Percentiles rank a stretch among this genome's conserved stretches.
Conservation (phyloP, 148 eudicot genomes). For the Limonium bicolor region DNA sequence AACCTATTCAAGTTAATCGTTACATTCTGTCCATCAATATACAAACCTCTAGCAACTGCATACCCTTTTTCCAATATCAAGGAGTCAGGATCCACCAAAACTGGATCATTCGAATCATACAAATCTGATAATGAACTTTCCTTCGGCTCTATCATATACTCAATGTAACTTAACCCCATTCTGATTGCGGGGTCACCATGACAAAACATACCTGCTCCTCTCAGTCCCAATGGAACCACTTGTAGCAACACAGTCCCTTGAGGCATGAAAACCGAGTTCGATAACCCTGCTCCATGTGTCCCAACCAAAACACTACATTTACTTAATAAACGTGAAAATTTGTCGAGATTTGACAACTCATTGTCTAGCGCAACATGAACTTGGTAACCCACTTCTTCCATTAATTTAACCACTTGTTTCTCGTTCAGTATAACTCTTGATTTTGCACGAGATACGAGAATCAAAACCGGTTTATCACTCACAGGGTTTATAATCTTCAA, state of each 20-base stretch:
- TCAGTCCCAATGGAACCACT: conserved; percentile 27
- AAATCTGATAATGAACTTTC: conserved; percentile 28
- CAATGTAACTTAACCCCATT: conserved; percentile 31
- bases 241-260: conserved; percentile 14
- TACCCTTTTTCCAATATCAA: conserved; percentile 12
- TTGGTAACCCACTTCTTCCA: conserved; percentile 16
- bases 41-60: conserved; percentile 19
- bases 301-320: conserved; percentile 14
- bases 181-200: conserved; percentile 23
- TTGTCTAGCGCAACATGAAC: conserved; percentile 15
- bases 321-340: conserved; percentile 7
- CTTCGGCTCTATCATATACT: conserved; percentile 13
- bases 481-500: conserved; percentile 11
- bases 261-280: conserved; percentile 8
- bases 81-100: conserved; percentile 9
- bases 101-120: conserved; percentile 13
- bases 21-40: conserved; percentile 43
- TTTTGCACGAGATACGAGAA: conserved; percentile 15
- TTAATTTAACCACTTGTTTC: conserved; percentile 8
- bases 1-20: conserved; percentile 23
- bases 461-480: conserved; percentile 5
- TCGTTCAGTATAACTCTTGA: conserved; percentile 18
- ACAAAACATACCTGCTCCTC: conserved; percentile 19
- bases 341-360: background rate
- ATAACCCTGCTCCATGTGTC: conserved; percentile 16